Percentiles rank a stretch among this genome's conserved stretches.
These are phyloP conservation scores for Colletotrichum sp. DNA, from an alignment of 2,329 filamentous ascomycete genomes.

Conservation along the genomic window DNA sequence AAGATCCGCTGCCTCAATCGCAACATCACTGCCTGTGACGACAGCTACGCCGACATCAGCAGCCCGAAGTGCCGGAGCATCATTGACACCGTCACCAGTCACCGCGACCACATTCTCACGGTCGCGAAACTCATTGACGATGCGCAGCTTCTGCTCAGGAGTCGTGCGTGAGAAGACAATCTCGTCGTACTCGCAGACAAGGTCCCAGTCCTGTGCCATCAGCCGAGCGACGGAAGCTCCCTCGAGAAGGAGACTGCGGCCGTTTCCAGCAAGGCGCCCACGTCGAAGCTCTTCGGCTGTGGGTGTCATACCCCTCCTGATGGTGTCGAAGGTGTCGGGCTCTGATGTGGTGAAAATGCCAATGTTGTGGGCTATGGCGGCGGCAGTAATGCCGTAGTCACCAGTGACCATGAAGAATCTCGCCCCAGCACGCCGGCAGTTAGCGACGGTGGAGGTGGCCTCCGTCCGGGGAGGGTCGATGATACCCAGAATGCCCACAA, in stretches of 20 bases:
- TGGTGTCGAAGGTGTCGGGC: neutral
- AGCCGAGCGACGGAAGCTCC: neutral
- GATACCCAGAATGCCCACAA: neutral
- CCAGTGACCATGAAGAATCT: neutral
- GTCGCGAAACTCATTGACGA: conserved; percentile 67
- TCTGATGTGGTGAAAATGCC: neutral
- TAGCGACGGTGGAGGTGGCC: neutral
- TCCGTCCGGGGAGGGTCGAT: neutral
- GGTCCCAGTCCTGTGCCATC: neutral
- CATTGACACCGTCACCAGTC: conserved; percentile 63
- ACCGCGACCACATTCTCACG: conserved; percentile 60
- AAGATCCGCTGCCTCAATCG: neutral
- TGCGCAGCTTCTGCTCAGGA: conserved; percentile 73
- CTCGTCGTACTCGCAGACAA: neutral
- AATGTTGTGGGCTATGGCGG: neutral
- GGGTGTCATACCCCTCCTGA: conserved; percentile 57
- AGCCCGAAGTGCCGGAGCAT: neutral
- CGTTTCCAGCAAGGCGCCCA: neutral
- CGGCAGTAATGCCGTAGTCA: neutral
- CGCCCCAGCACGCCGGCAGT: neutral
- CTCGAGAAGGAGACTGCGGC: neutral
- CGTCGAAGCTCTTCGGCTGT: conserved; percentile 35
- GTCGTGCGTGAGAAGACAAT: conserved; percentile 53
- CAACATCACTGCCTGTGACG: neutral
- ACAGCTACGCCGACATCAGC: neutral